Conservation (phyloP, 768 basidiomycete genomes). For the Tulasnella sp. region DNA sequence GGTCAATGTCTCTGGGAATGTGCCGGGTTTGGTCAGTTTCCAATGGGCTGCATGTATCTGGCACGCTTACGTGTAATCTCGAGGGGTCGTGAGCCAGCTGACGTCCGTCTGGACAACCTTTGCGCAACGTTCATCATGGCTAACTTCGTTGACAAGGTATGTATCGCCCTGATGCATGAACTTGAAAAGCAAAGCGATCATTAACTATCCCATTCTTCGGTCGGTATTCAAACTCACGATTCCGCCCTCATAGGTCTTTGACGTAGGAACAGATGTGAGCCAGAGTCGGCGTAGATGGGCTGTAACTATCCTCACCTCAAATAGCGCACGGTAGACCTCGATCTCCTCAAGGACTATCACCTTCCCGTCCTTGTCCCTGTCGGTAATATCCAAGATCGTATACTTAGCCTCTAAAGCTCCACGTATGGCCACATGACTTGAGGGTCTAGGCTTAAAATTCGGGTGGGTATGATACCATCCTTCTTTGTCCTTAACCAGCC, state of each 20-base stretch:
- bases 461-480: conserved; percentile 85
- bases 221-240: conserved; percentile 43
- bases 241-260: conserved; percentile 63
- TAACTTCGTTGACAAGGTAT: conserved; percentile 73
- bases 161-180: conserved; percentile 84
- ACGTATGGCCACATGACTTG: conserved; percentile 64
- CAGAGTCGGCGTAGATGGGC: not conserved
- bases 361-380: conserved; percentile 31
- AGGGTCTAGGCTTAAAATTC: conserved; percentile 69
- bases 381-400: conserved; percentile 55
- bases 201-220: not conserved
- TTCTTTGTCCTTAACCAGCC: conserved; percentile 60
- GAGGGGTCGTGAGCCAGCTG: conserved; percentile 73
- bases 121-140: conserved; percentile 67
- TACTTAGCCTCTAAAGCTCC: conserved; percentile 74
- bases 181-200: conserved; percentile 32
- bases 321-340: conserved; percentile 73
- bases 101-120: conserved; percentile 66
- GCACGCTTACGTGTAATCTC: conserved; percentile 63
- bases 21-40: not conserved
- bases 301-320: conserved; percentile 45
- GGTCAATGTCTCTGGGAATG: conserved; percentile 59
- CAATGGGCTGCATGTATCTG: too few relatives aligned
- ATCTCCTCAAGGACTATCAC: conserved; percentile 65
- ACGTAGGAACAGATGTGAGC: not conserved